phyloP scores from a whole-genome alignment of 2,329 filamentous ascomycete species.

The Diaporthe nobilis region DNA sequence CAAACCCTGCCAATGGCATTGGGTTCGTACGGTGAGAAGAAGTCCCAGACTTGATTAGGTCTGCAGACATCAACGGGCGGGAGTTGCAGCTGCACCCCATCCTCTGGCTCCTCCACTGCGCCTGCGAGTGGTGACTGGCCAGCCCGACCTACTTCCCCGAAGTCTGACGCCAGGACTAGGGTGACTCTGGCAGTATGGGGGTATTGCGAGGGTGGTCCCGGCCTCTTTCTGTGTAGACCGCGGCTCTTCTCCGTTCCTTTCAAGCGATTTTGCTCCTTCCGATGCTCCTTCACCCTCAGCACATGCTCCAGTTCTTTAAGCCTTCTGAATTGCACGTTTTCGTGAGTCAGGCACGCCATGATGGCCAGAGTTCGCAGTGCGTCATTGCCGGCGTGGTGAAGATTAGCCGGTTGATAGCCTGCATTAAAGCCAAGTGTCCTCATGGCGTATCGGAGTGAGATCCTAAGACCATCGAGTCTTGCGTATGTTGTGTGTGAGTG shows the following conservation, averaged over 20 bases:
- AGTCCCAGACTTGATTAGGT: neutral
- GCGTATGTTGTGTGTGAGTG: neutral
- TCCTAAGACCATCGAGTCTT: neutral
- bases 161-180: neutral
- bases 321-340: neutral
- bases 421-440: neutral
- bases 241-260: neutral
- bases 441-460: neutral
- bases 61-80: neutral
- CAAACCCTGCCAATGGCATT: neutral
- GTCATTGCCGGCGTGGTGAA: conserved; percentile 5
- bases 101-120: neutral
- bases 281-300: neutral
- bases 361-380: neutral
- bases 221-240: neutral
- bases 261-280: neutral
- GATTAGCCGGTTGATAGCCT: neutral
- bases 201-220: neutral
- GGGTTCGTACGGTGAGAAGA: neutral
- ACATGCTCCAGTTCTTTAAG: neutral
- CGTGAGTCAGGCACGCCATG: neutral
- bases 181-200: neutral
- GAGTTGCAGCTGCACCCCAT: neutral
- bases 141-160: accelerated
- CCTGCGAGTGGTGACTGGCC: neutral